Evolutionary conservation across 176 grass and related monocot species (phyloP).

Genomic region (Puccinellia tenuiflora): DNA sequence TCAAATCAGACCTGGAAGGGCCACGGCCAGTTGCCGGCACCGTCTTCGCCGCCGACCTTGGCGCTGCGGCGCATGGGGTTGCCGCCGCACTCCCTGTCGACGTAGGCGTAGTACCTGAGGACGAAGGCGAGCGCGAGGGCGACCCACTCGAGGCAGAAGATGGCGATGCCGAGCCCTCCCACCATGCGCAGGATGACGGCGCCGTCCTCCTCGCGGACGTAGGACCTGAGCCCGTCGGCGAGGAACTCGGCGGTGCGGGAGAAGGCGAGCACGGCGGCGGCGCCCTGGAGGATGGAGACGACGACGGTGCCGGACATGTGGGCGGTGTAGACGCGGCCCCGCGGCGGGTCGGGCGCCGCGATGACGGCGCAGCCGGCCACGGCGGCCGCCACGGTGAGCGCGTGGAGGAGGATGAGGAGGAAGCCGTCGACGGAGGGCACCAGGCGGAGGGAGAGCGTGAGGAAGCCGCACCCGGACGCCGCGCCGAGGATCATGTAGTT

Average conservation of each 20-base stretch:
- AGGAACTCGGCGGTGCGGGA: slow-evolving; percentile 71
- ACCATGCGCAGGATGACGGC: slow-evolving; percentile 91
- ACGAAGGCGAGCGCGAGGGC: slow-evolving; percentile 88
- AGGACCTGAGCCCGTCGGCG: slow-evolving; percentile 52
- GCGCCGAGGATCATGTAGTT: slow-evolving; percentile 95
- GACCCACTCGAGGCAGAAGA: slow-evolving; percentile 96
- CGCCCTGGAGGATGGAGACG: slow-evolving; percentile 85
- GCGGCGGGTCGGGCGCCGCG: slow-evolving; percentile 46
- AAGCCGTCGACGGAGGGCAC: slow-evolving; percentile 83
- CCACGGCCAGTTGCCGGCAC: slow-evolving; percentile 61
- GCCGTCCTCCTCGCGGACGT: slow-evolving; percentile 85
- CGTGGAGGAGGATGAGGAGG: slow-evolving; percentile 93
- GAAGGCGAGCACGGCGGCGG: slow-evolving; percentile 74
- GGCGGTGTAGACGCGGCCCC: slow-evolving; percentile 57
- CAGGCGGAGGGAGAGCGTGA: slow-evolving; percentile 94
- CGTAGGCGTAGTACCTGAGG: slow-evolving; percentile 70
- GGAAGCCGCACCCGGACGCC: slow-evolving; percentile 90
- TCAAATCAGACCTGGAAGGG: slow-evolving; percentile 66
- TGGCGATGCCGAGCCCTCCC: slow-evolving; percentile 74
- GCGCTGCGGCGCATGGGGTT: slow-evolving; percentile 55
- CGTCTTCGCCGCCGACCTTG: slow-evolving; percentile 72
- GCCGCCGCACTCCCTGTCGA: slow-evolving; percentile 47
- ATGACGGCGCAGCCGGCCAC: slow-evolving; percentile 73
- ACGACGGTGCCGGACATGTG: slow-evolving; percentile 79
- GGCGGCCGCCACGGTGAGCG: slow-evolving; percentile 69